Conservation (phyloP, 495 filamentous ascomycete species). For the Penicillium roqueforti region DNA sequence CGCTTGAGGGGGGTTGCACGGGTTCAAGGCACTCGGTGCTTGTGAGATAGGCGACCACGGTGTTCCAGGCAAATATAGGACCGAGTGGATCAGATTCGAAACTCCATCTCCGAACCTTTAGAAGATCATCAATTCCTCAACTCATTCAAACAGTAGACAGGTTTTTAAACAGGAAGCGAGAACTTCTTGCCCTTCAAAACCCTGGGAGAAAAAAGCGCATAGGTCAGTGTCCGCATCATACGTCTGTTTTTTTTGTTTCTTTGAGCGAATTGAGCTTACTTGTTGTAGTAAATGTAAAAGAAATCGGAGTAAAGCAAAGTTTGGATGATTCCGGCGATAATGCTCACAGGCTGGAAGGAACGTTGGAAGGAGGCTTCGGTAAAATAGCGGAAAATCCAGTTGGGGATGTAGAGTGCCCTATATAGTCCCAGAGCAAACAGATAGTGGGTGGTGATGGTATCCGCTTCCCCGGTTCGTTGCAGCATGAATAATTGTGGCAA, state of each 20-base stretch:
- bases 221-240: not conserved
- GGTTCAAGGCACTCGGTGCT: not conserved
- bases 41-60: not conserved
- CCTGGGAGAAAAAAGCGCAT: conserved; percentile 28
- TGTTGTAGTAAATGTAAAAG: conserved; percentile 99
- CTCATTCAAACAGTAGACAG: not conserved
- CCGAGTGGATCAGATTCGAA: not conserved
- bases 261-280: conserved; percentile 46
- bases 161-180: conserved; percentile 68
- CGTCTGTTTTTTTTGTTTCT: not conserved
- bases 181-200: conserved; percentile 87
- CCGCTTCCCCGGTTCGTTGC: conserved; percentile 93
- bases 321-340: conserved; percentile 84
- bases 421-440: conserved; percentile 93
- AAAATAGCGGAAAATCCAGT: conserved; percentile 91
- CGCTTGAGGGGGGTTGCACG: not conserved
- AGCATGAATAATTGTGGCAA: conserved; percentile 97
- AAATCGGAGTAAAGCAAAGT: conserved; percentile 97
- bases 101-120: not conserved
- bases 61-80: conserved; percentile 1
- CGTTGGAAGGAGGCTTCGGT: conserved; percentile 50
- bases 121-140: not conserved
- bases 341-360: conserved; percentile 73
- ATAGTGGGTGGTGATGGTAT: conserved; percentile 97
- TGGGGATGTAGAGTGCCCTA: conserved; percentile 92